Evolutionary conservation across 371 early-diverging fungal species (phyloP), one percentile per base, ranked within the genome.

Genomic region (Rhizopus arrhizus): DNA sequence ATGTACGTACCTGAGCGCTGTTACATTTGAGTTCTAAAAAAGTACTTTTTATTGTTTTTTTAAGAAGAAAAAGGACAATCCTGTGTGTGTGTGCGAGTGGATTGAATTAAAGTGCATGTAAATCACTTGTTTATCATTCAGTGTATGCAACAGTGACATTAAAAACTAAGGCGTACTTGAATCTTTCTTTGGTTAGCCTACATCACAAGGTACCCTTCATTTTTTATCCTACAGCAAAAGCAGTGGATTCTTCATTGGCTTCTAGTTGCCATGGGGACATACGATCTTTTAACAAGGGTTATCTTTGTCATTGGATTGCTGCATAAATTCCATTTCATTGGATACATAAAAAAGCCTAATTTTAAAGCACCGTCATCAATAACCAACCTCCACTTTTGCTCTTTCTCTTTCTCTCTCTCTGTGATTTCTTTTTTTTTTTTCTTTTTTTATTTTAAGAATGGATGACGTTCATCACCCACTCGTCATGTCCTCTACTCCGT

Each of bases 391-490:
- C 22, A 22, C 22, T 22, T 22, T 15, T 28, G 7, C 15, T 48
- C 8, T 29, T 29, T 47, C 28, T 47, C 15, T 7, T 47, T 47
- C 28, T 47, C 31, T 28, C 28, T 47, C 7, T 38, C 7, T 38
- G 12, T 22, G 22, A 22, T 22, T 22, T 22, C 22, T 22, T 22
- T 22, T 22, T 22, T 22, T 2, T 15, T 6, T 12, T 22, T 22
- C 2, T 22, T 22, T 22, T 2, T 15, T 6, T 12, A 61, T 56
- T 22, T 22, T 22, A 22, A 22, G 22, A 46, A 69, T 65, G 66
- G 69, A 73, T 46, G 73, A 66, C 11, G 52, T 41, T 48, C 74
- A 66, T 15, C 70, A 73, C 55, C 70, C 69, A 35, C 56, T 69
- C 10, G 61, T 58, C 2, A 53, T 65, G 38, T 64, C 69, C 6